phyloP scores from a whole-genome alignment of 2,329 filamentous ascomycete species.

The Didymella segeticola region DNA sequence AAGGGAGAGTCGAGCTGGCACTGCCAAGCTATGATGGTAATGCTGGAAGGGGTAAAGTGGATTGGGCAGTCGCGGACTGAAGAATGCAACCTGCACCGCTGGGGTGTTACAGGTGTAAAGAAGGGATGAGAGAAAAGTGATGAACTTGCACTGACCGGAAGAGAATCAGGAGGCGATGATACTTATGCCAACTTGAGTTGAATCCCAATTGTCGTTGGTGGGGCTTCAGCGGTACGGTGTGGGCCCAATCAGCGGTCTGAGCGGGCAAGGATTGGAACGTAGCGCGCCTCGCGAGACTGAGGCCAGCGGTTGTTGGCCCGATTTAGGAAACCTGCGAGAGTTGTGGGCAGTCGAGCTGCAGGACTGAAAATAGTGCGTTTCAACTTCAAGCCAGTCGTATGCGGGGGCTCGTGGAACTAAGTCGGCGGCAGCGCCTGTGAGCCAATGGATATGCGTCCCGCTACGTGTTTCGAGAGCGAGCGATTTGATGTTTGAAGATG shows the following conservation, averaged over 20 bases:
- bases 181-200: slow-evolving; percentile 40
- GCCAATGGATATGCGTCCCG: slow-evolving; percentile 39
- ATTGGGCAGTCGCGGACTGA: slow-evolving; percentile 26
- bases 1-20: slow-evolving; percentile 35
- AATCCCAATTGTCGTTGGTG: slow-evolving; percentile 33
- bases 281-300: slow-evolving; percentile 39
- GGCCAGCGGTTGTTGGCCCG: slow-evolving; percentile 43
- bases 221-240: slow-evolving; percentile 32
- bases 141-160: slow-evolving; percentile 42
- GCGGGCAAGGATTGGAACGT: slow-evolving; percentile 27
- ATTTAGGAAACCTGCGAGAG: slow-evolving; percentile 31
- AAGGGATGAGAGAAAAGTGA: slow-evolving; percentile 33
- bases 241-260: slow-evolving; percentile 38
- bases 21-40: slow-evolving; percentile 33
- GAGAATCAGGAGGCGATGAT: slow-evolving; percentile 33
- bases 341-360: slow-evolving; percentile 39
- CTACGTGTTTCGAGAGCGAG: slow-evolving; percentile 42
- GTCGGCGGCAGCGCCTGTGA: slow-evolving; percentile 35
- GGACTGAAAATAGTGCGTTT: slow-evolving; percentile 45
- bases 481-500: slow-evolving; percentile 39
- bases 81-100: slow-evolving; percentile 38
- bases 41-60: slow-evolving; percentile 27
- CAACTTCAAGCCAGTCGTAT: slow-evolving; percentile 29
- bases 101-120: slow-evolving; percentile 34
- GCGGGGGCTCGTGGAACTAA: slow-evolving; percentile 15